Base-by-base conservation (phyloP, 305 asterid genomes). In the Nicotiana rustica region DNA sequence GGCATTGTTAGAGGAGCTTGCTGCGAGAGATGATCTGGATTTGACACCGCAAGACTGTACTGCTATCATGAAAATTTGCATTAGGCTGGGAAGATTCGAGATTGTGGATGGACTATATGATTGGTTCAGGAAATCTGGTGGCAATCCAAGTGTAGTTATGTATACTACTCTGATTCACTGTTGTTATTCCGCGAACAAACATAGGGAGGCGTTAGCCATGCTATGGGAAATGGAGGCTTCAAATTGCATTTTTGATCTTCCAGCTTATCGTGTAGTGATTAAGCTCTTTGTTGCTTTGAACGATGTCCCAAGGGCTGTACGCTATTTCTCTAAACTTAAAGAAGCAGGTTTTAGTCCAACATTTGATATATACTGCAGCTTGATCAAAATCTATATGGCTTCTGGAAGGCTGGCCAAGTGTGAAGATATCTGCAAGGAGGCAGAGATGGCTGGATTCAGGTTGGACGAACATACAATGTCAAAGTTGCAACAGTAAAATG, bases 171-270 rank as follows among this genome's bases (percentile, higher is more conserved):
- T 96, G 82, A 84, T 93, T 77, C 94, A 94, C 68, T 90, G 98
- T 80, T 92, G 92, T 60, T 93, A 82, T 91, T 57, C 86, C 31
- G 98, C 87, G 68, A 86, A 85, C 4, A 93, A 78, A 67, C 90
- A 89, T 83, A 88, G 94, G 78, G 98, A 93, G 79, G 98, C 97
- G 6, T 87, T 96, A 92, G 91, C 89, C 13, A 82, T 91, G 82
- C 92, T 96, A 0, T 94, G 99, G 98, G 98, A 94, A 85, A 94
- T 96, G 98, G 99, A 96, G 89, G 89, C 88, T 81, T 87, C 91
- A 25, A 83, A 88, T 86, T 92, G 93, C 82, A 82, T 85, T 77
- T 88, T 94, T 71, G 99, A 94, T 91, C 97, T 94, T 66, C 98
- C 99, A 13, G 92, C 93, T 29, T 93, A 94, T 87, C 92, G 96